Evolutionary conservation across 2,329 filamentous ascomycete species (phyloP), one percentile per base, ranked within the genome.

Genomic region (Delphinella strobiligena): DNA sequence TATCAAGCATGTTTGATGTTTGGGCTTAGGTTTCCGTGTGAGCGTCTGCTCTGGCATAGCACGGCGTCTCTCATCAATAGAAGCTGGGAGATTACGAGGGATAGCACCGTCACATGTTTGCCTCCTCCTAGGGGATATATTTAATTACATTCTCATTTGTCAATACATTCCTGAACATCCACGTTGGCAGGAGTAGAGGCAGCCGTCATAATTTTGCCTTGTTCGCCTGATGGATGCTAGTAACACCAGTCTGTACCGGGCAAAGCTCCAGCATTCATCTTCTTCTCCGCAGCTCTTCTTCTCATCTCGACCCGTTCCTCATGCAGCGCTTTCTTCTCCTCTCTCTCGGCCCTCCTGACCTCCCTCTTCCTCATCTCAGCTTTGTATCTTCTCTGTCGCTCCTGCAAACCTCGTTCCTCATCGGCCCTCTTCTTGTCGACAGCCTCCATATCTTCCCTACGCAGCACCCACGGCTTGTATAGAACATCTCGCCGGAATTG

Each of bases 381-480:
- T 27, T 12, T 27, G 12, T 27, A 27, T 12, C 22, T 7, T 7
- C 7, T 27, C 22, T 27, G n/a, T n/a, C n/a, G n/a, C n/a, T n/a
- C n/a, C n/a, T n/a, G n/a, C n/a, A n/a, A n/a, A n/a, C 22, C 22
- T 27, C 22, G 12, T 27, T 12, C 22, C 22, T 27, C 22, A 7
- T 27, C 22, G 12, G 7, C 22, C 12, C 41, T 61, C 60, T 19
- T 56, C 51, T 36, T 57, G 55, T 57, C 63, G 14, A 75, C 56
- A 35, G 49, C 52, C 40, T 56, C 60, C 33, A 67, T 54, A 45
- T 74, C 62, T 19, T 56, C 53, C 0, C 56, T 51, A 1, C 52
- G 58, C 33, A 80, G 45, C 3, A 60, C 49, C 75, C 76, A 79
- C 2, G 73, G 72, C 38, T 56, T 58, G 3, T 58, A 60, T 16